phyloP scores from a whole-genome alignment of 441 rosid genomes.

The Mallotus japonicus region DNA sequence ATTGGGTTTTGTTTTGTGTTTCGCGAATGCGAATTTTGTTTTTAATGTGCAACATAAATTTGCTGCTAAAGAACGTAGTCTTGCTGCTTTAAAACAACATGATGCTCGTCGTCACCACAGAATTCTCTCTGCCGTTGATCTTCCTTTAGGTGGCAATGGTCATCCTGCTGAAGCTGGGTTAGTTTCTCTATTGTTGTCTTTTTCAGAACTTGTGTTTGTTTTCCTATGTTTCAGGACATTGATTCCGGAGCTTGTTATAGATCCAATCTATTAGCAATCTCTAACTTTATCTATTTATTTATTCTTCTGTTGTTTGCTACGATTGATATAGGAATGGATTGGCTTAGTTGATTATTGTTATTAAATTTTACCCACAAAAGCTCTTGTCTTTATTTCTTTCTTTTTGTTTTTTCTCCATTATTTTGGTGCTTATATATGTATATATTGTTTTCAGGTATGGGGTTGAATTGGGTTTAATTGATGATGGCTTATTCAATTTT shows the following conservation, averaged over 20 bases:
- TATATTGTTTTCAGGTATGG: no score
- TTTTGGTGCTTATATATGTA: slow-evolving; percentile 17
- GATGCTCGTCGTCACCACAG: slow-evolving; percentile 71
- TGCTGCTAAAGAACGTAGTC: slow-evolving; percentile 44
- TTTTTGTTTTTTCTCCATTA: not conserved
- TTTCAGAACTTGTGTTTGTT: not conserved
- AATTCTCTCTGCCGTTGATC: slow-evolving; percentile 56
- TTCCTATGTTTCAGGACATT: not conserved
- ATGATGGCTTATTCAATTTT: no score
- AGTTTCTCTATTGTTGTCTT: not conserved
- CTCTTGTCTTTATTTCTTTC: no score
- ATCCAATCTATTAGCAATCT: no score
- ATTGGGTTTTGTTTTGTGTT: slow-evolving; percentile 14
- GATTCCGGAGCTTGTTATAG: no score
- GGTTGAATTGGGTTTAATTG: no score
- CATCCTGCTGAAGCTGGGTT: slow-evolving; percentile 72
- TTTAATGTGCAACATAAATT: slow-evolving; percentile 63
- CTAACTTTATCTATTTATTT: not conserved
- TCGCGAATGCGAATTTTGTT: slow-evolving; percentile 44
- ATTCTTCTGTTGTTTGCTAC: not conserved
- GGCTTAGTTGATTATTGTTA: not conserved
- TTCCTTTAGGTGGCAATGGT: slow-evolving; percentile 81
- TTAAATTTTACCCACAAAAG: not conserved
- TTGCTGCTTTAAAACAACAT: slow-evolving; percentile 59
- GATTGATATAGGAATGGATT: not conserved